Conservation (phyloP, 2,329 filamentous ascomycete species). For the Arachnomyces sp. region DNA sequence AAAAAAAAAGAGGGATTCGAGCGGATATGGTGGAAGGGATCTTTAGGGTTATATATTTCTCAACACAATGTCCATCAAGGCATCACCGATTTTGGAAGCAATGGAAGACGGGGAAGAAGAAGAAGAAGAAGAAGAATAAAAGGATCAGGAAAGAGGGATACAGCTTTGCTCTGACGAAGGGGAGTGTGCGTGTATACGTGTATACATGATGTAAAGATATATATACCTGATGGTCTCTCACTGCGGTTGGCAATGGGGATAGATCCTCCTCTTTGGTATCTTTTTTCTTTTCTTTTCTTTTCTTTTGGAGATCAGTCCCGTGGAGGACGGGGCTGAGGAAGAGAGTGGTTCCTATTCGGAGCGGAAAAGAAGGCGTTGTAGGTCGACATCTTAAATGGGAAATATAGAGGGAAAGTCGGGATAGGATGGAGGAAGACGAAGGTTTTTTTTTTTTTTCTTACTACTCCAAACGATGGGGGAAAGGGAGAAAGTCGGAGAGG, state of each 20-base stretch:
- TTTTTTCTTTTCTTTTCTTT: too few relatives aligned
- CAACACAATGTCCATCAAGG: not conserved
- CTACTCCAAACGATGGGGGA: too few relatives aligned
- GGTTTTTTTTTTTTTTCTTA: not conserved
- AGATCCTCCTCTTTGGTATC: slow-evolving; percentile 20
- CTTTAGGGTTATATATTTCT: not conserved
- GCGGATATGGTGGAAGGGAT: not conserved
- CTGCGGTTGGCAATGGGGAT: slow-evolving; percentile 8
- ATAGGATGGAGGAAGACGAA: slow-evolving; percentile 14
- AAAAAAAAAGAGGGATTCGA: not conserved
- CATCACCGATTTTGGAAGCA: slow-evolving; percentile 13
- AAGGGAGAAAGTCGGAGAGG: too few relatives aligned
- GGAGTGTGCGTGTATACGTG: slow-evolving; percentile 8
- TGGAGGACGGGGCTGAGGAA: slow-evolving; percentile 33
- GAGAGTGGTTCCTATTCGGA: slow-evolving; percentile 22
- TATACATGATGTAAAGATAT: not conserved
- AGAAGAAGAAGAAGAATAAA: slow-evolving; percentile 8
- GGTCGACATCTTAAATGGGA: slow-evolving; percentile 30
- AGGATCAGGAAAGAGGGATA: slow-evolving; percentile 3
- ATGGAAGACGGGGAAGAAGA: slow-evolving; percentile 10
- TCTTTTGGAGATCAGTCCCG: slow-evolving; percentile 31
- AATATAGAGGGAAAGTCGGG: slow-evolving; percentile 16
- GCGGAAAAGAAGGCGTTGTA: slow-evolving; percentile 18
- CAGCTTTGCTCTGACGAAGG: slow-evolving; percentile 6
- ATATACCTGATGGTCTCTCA: not conserved